Conservation (phyloP, 805 yeast species). For the Zygosaccharomyces gambellarensis region DNA sequence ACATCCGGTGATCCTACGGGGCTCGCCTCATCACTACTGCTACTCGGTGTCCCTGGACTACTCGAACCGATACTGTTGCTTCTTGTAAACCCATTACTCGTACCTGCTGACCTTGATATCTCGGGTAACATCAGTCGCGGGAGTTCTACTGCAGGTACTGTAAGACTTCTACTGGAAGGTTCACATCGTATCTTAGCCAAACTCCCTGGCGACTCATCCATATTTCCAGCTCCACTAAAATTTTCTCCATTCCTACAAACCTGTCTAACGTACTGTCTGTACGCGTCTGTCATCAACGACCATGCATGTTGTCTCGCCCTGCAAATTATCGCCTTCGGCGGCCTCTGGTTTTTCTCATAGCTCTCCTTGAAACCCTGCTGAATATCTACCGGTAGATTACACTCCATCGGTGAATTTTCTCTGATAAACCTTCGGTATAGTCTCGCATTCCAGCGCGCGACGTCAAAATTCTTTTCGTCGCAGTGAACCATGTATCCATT, state of each 20-base stretch:
- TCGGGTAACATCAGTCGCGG: not conserved
- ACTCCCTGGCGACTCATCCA: not conserved
- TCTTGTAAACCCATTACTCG: not conserved
- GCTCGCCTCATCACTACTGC: not conserved
- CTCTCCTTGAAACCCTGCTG: conserved; percentile 21
- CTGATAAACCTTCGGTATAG: conserved; percentile 24
- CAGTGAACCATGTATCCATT: conserved; percentile 9
- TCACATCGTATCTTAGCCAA: conserved; percentile 1
- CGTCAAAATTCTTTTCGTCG: conserved; percentile 9
- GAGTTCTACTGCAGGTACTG: not conserved
- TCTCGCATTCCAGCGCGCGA: conserved; percentile 21
- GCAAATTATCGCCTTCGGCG: conserved; percentile 15
- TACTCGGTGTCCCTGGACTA: conserved; percentile 5
- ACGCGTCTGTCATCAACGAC: conserved; percentile 27
- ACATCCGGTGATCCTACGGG: conserved; percentile 4
- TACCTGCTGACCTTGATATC: not conserved
- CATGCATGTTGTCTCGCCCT: conserved; percentile 27
- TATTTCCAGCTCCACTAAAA: not conserved
- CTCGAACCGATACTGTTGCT: conserved; percentile 5
- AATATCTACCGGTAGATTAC: conserved; percentile 29
- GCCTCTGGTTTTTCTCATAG: conserved; percentile 1
- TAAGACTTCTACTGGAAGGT: not conserved
- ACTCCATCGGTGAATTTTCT: conserved; percentile 28
- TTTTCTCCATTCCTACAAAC: not conserved
- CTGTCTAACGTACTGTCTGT: conserved; percentile 17